Base-by-base conservation (phyloP, 192 early-diverging fungal species). In the Coemansia sp. region DNA sequence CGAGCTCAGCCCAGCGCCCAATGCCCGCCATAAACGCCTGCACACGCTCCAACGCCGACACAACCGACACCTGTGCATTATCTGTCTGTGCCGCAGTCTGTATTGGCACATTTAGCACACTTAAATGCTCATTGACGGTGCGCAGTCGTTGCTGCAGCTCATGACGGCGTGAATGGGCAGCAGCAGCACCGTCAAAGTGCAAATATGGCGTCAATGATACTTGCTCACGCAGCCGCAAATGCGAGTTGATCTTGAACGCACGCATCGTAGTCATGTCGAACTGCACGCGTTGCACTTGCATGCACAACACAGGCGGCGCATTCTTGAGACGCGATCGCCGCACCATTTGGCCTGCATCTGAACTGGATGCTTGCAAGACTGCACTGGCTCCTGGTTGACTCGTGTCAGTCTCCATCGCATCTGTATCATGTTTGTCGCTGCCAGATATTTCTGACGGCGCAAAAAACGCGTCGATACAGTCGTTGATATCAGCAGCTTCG, bases 241-340 rank as follows among this genome's bases (percentile, higher is more conserved):
- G 87, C 39, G 89, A 86, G 74, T 89, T 85, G 10, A 86, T 84
- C 64, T 92, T 92, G 75, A 86, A 89, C 2, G 87, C 73, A 15
- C 73, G 72, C 50, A 85, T 64, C 2, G 82, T 84, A 0, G 66
- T 35, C 32, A 83, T 69, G 64, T 90, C 84, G 60, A 86, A 92
- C 73, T 89, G 88, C 10, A 88, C 87, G 2, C 90, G 74, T 81
- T 87, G 86, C 8, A 92, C 67, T 32, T 89, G 85, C 10, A 92
- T 82, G 38, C 89, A 90, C 6, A 92, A 62, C 17, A 92, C 79
- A 0, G 90, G 88, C 19, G 91, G 91, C 7, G 88, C 73, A 11
- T 74, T 62, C 7, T 22, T 45, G 22, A 78, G 54, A 2, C 74
- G 73, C 15, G 70, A 57, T n/a, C 61, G 43, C 2, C 67, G 54